A percentile compares a stretch with the other conserved stretches of the same genome.
phyloP scores from a whole-genome alignment of 805 yeast species.

The Pichia californica region DNA sequence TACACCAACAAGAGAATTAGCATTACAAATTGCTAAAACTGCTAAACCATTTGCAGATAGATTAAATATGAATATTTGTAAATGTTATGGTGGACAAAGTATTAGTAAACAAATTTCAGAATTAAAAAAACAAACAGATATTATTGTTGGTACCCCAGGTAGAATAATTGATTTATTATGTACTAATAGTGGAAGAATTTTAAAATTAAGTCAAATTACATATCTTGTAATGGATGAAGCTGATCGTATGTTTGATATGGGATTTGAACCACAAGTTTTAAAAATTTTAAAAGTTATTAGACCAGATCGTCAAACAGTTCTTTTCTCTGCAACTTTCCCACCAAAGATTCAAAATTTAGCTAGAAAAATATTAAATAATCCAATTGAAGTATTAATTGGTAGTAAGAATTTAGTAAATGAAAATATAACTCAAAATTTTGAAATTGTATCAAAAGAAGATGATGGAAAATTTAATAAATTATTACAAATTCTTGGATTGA shows the following conservation, averaged over 20 bases:
- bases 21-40: constrained; percentile 73
- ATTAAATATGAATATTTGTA: constrained; percentile 48
- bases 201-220: constrained; percentile 61
- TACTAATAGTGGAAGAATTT: constrained; percentile 72
- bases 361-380: constrained; percentile 49
- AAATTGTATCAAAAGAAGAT: constrained; percentile 44
- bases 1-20: constrained; percentile 91
- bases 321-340: constrained; percentile 94
- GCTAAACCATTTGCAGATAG: constrained; percentile 49
- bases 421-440: constrained; percentile 68
- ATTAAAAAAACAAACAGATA: constrained; percentile 68
- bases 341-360: constrained; percentile 73
- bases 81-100: constrained; percentile 90
- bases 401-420: constrained; percentile 74
- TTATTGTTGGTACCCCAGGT: constrained; percentile 93
- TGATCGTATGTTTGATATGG: constrained; percentile 93
- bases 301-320: constrained; percentile 81
- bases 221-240: constrained; percentile 93
- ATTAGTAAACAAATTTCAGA: constrained; percentile 77
- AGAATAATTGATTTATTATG: constrained; percentile 83
- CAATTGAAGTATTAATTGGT: constrained; percentile 76
- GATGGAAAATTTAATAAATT: constrained; percentile 51
- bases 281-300: constrained; percentile 59
- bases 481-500: constrained; percentile 47
- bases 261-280: constrained; percentile 92